phyloP scores from a whole-genome alignment of 257 asterid genomes.

The Voacanga thouarsii region DNA sequence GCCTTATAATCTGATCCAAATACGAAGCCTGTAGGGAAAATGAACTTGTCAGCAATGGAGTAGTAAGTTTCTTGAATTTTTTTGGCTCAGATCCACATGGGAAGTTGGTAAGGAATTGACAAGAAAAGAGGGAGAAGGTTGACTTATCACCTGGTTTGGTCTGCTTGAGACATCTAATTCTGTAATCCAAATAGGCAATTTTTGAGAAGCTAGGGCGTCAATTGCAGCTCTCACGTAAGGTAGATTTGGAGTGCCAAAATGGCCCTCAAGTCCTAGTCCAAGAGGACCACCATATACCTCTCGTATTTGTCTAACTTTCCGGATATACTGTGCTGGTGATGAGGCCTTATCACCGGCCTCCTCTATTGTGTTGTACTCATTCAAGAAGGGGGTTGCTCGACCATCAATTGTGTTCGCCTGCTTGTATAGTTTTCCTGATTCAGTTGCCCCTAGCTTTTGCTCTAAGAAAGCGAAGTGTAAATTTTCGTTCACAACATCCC shows the following conservation, averaged over 20 bases:
- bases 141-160: background rate
- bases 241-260: constrained; percentile 16
- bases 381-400: constrained; percentile 23
- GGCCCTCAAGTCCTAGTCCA: constrained; percentile 32
- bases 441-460: constrained; percentile 10
- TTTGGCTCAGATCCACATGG: too few relatives aligned
- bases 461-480: constrained; percentile 50
- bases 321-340: constrained; percentile 29
- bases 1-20: constrained; percentile 28
- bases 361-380: constrained; percentile 35
- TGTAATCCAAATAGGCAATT: constrained; percentile 35
- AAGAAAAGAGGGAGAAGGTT: background rate
- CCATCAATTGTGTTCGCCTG: constrained; percentile 28
- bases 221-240: constrained; percentile 32
- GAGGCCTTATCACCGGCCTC: background rate
- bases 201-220: constrained; percentile 22
- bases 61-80: too few relatives aligned
- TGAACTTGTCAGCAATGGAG: too few relatives aligned
- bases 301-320: constrained; percentile 19
- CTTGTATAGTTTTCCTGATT: constrained; percentile 8
- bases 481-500: constrained; percentile 75
- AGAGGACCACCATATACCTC: constrained; percentile 21
- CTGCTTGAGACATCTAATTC: constrained; percentile 23
- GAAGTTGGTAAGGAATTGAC: too few relatives aligned
- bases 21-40: background rate